These are phyloP conservation scores for Boletus rex-veris DNA, from an alignment of 768 basidiomycete genomes.

Conservation along the genomic window DNA sequence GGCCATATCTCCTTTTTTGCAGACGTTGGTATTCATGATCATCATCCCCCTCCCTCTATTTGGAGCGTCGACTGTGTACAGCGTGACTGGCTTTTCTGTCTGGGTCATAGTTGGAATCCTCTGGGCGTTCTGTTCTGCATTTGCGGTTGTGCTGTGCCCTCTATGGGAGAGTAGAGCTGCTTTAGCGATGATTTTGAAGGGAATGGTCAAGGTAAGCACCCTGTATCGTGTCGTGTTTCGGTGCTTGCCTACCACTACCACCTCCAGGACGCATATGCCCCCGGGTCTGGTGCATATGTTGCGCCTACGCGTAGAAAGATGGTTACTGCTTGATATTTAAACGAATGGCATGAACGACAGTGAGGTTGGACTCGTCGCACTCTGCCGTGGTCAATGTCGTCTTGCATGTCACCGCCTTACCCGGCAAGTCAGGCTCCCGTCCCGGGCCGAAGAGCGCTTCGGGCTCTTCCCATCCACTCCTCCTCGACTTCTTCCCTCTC, in stretches of 20 bases:
- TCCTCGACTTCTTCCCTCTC: too few species aligned
- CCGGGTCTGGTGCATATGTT: constrained; percentile 41
- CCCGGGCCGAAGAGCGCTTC: too few species aligned
- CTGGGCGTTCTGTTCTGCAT: constrained; percentile 78
- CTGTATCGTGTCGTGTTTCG: neutral
- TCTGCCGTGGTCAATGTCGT: accelerated
- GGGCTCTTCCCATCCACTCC: too few species aligned
- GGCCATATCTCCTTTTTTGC: neutral
- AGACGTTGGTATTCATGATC: constrained; percentile 64
- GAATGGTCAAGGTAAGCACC: constrained; percentile 57
- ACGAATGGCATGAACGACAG: neutral
- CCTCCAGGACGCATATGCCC: constrained; percentile 39
- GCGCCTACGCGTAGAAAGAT: neutral
- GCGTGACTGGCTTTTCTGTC: constrained; percentile 58
- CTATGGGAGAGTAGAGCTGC: constrained; percentile 79
- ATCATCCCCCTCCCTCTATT: constrained; percentile 85
- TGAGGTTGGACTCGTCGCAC: neutral
- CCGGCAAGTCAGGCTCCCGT: too few species aligned
- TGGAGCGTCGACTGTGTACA: constrained; percentile 72
- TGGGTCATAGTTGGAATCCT: constrained; percentile 83
- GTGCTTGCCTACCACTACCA: neutral
- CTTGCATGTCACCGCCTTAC: too few species aligned
- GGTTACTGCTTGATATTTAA: neutral
- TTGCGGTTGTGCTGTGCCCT: constrained; percentile 82
- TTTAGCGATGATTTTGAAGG: constrained; percentile 52